Conservation (phyloP, 495 filamentous ascomycete species). For the Talaromyces liani region DNA sequence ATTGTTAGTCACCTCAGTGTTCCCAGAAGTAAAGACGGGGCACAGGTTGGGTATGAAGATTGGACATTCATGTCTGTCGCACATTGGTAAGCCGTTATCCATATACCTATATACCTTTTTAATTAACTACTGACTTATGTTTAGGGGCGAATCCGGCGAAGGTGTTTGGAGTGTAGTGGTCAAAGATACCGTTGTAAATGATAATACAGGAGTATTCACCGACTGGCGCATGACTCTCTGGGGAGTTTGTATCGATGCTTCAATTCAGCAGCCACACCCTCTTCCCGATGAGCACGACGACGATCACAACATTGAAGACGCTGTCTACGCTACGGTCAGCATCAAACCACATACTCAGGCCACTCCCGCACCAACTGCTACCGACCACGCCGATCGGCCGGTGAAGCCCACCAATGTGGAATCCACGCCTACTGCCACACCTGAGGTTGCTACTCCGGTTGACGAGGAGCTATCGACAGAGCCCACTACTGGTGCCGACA, state of each 20-base stretch:
- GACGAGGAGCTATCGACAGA: slow-evolving; percentile 7
- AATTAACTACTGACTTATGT: slow-evolving; percentile 11
- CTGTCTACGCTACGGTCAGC: slow-evolving; percentile 46
- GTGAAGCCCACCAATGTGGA: slow-evolving; percentile 41
- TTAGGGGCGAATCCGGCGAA: slow-evolving; percentile 79
- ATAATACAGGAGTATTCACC: slow-evolving; percentile 64
- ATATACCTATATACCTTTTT: not conserved
- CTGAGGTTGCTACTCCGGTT: not conserved
- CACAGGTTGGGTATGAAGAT: slow-evolving; percentile 69
- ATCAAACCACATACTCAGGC: slow-evolving; percentile 40
- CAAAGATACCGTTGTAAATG: slow-evolving; percentile 77
- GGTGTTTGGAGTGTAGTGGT: slow-evolving; percentile 88
- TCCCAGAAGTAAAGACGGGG: slow-evolving; percentile 56
- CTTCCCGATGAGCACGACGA: slow-evolving; percentile 82
- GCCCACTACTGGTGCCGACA: slow-evolving; percentile 18
- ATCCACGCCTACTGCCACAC: slow-evolving; percentile 15
- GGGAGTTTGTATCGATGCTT: slow-evolving; percentile 76
- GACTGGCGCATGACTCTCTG: slow-evolving; percentile 95
- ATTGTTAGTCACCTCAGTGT: slow-evolving; percentile 79
- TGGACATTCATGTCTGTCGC: slow-evolving; percentile 99
- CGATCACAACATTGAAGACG: slow-evolving; percentile 60
- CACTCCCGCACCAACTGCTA: slow-evolving; percentile 38
- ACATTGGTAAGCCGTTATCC: slow-evolving; percentile 64
- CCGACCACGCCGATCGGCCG: slow-evolving; percentile 78
- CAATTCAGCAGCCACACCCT: slow-evolving; percentile 63